Conservation (phyloP, 495 filamentous ascomycete species). For the Ramalina intermedia region DNA sequence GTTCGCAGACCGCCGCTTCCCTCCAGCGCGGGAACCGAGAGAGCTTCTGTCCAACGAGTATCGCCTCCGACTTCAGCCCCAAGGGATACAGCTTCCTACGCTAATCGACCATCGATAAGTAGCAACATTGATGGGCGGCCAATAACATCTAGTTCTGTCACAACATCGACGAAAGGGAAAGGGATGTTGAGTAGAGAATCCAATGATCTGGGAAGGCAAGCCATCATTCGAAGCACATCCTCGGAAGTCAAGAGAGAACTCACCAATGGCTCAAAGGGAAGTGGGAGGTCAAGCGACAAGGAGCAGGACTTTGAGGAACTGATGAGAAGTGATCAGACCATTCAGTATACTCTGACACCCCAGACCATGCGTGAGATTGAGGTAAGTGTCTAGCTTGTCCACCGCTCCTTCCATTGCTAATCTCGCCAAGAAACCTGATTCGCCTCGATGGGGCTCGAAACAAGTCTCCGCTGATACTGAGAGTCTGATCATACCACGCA, state of each 20-base stretch:
- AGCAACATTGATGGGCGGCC: constrained; percentile 36
- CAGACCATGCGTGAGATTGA: constrained; percentile 77
- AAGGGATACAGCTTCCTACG: constrained; percentile 8
- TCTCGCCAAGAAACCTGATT: constrained; percentile 25
- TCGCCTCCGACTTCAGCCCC: constrained; percentile 24
- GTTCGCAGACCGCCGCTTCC: constrained; percentile 6
- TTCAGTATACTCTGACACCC: constrained; percentile 87
- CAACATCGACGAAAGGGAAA: constrained; percentile 40
- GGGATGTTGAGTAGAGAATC: constrained; percentile 33
- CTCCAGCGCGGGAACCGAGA: constrained; percentile 19
- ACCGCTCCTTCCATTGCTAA: constrained; percentile 2
- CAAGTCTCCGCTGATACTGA: constrained; percentile 16
- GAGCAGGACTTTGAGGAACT: constrained; percentile 63
- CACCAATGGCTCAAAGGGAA: constrained; percentile 18
- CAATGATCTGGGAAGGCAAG: constrained; percentile 23
- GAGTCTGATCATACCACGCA: constrained; percentile 20
- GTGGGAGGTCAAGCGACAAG: constrained; percentile 29
- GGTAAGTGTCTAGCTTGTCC: constrained; percentile 31
- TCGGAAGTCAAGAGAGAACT: constrained; percentile 30
- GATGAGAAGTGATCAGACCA: constrained; percentile 78
- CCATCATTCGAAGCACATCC: constrained; percentile 28
- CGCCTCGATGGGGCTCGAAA: constrained; percentile 20
- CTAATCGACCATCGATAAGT: constrained; percentile 29
- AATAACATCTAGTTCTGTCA: constrained; percentile 37
- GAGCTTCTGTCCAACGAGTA: constrained; percentile 38